Evolutionary conservation across 495 filamentous ascomycete species (phyloP), one percentile per base, ranked within the genome.

Genomic region (Lophiotrema nucula): DNA sequence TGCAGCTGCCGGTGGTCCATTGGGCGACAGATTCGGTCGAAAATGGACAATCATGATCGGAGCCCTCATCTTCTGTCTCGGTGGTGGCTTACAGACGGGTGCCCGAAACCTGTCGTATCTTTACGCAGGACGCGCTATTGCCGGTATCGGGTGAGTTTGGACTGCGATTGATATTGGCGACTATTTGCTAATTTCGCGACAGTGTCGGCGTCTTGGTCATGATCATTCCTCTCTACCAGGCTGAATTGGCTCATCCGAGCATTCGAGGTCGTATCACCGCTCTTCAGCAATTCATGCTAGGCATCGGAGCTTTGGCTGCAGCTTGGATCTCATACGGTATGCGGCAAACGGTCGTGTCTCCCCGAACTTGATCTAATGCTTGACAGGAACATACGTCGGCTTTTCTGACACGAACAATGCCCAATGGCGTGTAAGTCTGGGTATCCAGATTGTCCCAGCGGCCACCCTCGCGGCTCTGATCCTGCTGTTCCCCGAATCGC

Each of bases 281-380:
- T 10, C 67, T 83, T 2, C 80, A 83, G 60, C 80, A 84, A 62
- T 83, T 84, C 61, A 83, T 83, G 81, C 49, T 84, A 13, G 81
- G 81, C 16, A 74, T 83, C 51, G 81, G 81, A 6, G 76, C 73
- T 10, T 53, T 75, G 11, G 52, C 63, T 31, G 73, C 73, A 0
- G 54, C 67, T 47, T 74, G 73, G 73, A 63, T 69, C 22, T 65
- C 65, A 5, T 70, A 66, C 35, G 66, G 63, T 65, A 56, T 12
- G 39, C n/a, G 12, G 22, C 13, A 16, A 3, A 19, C 16, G 5
- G 18, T 27, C 24, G 19, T 22, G 16, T 4, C 18, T 26, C 26
- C 8, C 15, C 10, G 4, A 23, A 35, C 22, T 16, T 11, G 3
- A 16, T 11, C 27, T 52, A n/a, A 52, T 26, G 21, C 12, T 39